Evolutionary conservation across 2,329 filamentous ascomycete species (phyloP), one percentile per base, ranked within the genome.

Genomic region (Paramyrothecium roridum): DNA sequence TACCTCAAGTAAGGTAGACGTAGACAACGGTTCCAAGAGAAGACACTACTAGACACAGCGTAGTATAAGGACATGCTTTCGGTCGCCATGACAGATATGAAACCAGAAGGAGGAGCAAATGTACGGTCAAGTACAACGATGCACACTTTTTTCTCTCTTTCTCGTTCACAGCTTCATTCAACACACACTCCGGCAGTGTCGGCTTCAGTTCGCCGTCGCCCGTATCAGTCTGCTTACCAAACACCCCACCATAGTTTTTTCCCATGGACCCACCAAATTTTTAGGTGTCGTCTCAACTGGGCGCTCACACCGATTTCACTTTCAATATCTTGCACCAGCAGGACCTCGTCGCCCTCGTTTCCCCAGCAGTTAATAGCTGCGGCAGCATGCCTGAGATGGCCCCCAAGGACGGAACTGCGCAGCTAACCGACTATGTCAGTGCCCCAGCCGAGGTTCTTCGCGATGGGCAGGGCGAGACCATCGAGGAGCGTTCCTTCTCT

Each of bases 401-500:
- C 23, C 54, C 57, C 21, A 55, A 58, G 50, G 59, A 63, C 45
- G 53, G 52, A 33, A 67, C 69, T 65, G 64, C 66, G 13, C 63
- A 59, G 50, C 50, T 66, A 34, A 56, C 60, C 17, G 69, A 71
- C 50, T 60, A 63, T 33, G 57, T 54, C 8, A 57, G 54, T 33
- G 34, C 62, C n/a, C 37, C 55, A 16, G 33, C 52, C 10, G 62
- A 63, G 11, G 49, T 53, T 16, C 59, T 55, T 20, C 58, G 60
- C 30, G 63, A 63, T 33, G 59, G 58, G 16, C 49, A 56, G 13
- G 66, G 65, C 33, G 71, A 84, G 66, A 81, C 81, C 40, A 84
- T 87, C 64, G 85, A 88, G 70, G 85, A 88, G 72, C 76, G 84
- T 56, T 81, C 77, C 67, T 87, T 88, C 68, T 77, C 79, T 2